phyloP scores from a whole-genome alignment of 805 yeast genomes.

The Zygotorulaspora sp. region DNA sequence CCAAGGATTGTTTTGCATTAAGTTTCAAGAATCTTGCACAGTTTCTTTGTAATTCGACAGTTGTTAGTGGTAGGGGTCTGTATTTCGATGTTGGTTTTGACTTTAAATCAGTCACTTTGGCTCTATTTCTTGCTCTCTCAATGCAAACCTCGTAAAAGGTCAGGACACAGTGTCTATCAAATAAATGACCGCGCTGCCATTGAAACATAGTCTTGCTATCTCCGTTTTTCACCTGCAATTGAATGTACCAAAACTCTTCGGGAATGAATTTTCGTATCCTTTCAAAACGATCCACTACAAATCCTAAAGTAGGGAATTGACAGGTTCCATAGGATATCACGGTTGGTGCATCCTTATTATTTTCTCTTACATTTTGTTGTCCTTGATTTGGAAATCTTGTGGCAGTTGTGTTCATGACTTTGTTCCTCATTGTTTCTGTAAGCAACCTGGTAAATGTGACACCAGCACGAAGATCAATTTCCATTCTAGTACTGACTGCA shows the following conservation, averaged over 20 bases:
- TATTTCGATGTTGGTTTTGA: conserved; percentile 67
- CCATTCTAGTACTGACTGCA: conserved; percentile 84
- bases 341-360: conserved; percentile 21
- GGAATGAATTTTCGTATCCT: conserved; percentile 66
- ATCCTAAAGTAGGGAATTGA: conserved; percentile 95
- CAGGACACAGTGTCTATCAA: conserved; percentile 63
- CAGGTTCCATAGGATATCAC: conserved; percentile 80
- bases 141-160: conserved; percentile 67
- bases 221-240: conserved; percentile 46
- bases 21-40: conserved; percentile 71
- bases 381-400: neutral
- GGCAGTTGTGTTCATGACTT: conserved; percentile 17
- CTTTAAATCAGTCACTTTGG: conserved; percentile 46
- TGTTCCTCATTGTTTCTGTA: conserved; percentile 42
- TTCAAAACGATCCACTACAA: conserved; percentile 86
- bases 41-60: conserved; percentile 86
- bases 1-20: conserved; percentile 75
- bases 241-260: conserved; percentile 78
- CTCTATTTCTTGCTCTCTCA: conserved; percentile 41
- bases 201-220: conserved; percentile 37
- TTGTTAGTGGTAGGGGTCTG: conserved; percentile 87
- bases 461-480: conserved; percentile 85
- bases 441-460: conserved; percentile 80
- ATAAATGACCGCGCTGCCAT: conserved; percentile 74
- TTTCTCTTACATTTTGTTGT: conserved; percentile 3